These are phyloP conservation scores for Handroanthus guayacan DNA, from an alignment of 257 asterid genomes.

Conservation along the genomic window DNA sequence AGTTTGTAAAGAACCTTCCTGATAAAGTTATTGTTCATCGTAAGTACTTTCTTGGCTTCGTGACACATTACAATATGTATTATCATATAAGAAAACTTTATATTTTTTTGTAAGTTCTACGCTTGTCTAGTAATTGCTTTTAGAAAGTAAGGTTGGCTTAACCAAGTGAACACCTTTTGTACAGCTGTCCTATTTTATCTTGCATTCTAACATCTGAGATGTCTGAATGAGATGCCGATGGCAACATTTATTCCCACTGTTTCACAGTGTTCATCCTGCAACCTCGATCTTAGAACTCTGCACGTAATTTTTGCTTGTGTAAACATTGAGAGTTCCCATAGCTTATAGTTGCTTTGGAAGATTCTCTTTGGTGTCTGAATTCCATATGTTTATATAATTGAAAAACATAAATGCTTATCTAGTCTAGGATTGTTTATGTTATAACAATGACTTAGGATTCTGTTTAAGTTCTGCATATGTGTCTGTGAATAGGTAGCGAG, in stretches of 20 bases:
- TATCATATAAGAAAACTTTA: not conserved
- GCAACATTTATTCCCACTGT: not conserved
- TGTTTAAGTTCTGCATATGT: constrained; percentile 29
- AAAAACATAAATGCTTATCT: not conserved
- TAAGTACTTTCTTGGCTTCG: constrained; percentile 49
- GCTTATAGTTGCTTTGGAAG: not conserved
- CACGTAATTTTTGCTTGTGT: not conserved
- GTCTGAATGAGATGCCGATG: not conserved
- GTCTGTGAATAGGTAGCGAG: constrained; percentile 72
- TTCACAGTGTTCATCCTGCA: constrained; percentile 7
- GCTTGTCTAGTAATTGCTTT: constrained; percentile 3
- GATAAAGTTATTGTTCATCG: constrained; percentile 86
- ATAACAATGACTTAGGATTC: not conserved
- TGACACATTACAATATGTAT: not conserved
- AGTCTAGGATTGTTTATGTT: not conserved
- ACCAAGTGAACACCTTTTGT: constrained; percentile 26
- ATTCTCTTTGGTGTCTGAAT: not conserved
- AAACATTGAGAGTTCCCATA: not conserved
- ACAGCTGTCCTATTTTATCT: not conserved
- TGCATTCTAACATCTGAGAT: not conserved
- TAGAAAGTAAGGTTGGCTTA: not conserved
- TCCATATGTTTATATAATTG: not conserved
- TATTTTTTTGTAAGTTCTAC: constrained; percentile 3
- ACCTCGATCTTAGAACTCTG: not conserved
- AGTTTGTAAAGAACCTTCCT: constrained; percentile 84